A percentile compares a stretch with the other conserved stretches of the same genome.
phyloP scores from a whole-genome alignment of 345 rosid genomes.

The Draba incana region DNA sequence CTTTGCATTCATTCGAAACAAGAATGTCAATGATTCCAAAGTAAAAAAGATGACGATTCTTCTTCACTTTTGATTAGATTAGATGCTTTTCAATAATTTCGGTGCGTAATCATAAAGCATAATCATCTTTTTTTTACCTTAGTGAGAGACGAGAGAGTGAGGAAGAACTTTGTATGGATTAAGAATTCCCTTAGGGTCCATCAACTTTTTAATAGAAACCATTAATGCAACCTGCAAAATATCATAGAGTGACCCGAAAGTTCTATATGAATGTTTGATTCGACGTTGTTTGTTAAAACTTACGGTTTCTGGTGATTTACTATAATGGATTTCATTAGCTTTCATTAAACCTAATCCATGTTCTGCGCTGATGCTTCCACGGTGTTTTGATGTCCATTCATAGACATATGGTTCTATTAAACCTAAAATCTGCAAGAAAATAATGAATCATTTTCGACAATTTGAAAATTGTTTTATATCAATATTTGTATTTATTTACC shows the following conservation, averaged over 20 bases:
- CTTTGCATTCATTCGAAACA: conserved; percentile 17
- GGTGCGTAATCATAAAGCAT: conserved; percentile 45
- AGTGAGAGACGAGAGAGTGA: conserved; percentile 40
- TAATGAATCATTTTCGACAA: conserved; percentile 13
- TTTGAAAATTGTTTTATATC: background rate
- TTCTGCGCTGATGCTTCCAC: conserved; percentile 96
- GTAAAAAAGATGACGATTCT: conserved; percentile 33
- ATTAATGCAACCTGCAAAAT: conserved; percentile 63
- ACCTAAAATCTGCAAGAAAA: conserved; percentile 61
- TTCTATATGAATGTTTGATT: background rate
- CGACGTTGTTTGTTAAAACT: conserved; percentile 32
- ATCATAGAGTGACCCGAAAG: conserved; percentile 1
- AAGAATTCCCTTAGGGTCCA: conserved; percentile 84
- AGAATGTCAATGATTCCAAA: conserved; percentile 46
- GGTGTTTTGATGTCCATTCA: conserved; percentile 89
- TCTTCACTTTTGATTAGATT: conserved; percentile 36
- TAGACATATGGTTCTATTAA: conserved; percentile 88
- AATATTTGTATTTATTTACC: conserved; percentile 50
- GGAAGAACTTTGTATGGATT: conserved; percentile 93
- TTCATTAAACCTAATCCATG: conserved; percentile 97
- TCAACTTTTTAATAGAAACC: conserved; percentile 75
- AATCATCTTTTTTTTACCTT: conserved; percentile 35
- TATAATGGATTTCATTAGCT: conserved; percentile 79
- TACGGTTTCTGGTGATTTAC: conserved; percentile 78
- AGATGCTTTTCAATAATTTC: conserved; percentile 41